Conservation (phyloP, 129 eudicot species). For the Solidago caesia region DNA sequence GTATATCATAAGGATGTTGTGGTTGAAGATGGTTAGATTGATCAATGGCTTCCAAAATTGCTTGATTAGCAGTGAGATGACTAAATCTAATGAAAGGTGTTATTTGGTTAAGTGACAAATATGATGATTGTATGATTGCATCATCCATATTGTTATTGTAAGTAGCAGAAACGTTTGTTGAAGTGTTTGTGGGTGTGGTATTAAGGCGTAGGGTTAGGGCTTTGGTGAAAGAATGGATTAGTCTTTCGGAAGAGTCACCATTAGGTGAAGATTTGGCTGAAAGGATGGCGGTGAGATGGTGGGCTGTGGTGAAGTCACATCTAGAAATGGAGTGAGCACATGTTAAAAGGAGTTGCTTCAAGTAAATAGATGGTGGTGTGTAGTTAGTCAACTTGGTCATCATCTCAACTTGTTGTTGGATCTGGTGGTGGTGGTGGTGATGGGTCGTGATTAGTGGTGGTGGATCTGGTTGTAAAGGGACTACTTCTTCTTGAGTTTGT, state of each 20-base stretch:
- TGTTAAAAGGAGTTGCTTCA: constrained; percentile 65
- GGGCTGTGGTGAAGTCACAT: constrained; percentile 67
- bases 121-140: constrained; percentile 50
- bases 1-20: constrained; percentile 39
- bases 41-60: constrained; percentile 71
- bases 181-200: constrained; percentile 9
- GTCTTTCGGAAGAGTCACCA: constrained; percentile 81
- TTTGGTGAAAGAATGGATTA: constrained; percentile 52
- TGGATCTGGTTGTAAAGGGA: constrained; percentile 33
- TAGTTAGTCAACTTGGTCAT: constrained; percentile 19
- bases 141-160: background rate
- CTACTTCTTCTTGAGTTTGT: constrained; percentile 15
- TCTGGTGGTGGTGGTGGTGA: constrained; percentile 30
- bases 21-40: background rate
- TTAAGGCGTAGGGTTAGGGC: constrained; percentile 59
- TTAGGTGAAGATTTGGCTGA: constrained; percentile 49
- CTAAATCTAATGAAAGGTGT: constrained; percentile 81
- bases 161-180: background rate
- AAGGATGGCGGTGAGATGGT: constrained; percentile 58
- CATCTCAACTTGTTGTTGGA: constrained; percentile 29
- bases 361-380: constrained; percentile 52
- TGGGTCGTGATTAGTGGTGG: constrained; percentile 25
- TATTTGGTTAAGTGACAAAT: constrained; percentile 61
- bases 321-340: constrained; percentile 79
- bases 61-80: constrained; percentile 95